Conservation (phyloP, 495 filamentous ascomycete genomes). For the Penicillium parvum region DNA sequence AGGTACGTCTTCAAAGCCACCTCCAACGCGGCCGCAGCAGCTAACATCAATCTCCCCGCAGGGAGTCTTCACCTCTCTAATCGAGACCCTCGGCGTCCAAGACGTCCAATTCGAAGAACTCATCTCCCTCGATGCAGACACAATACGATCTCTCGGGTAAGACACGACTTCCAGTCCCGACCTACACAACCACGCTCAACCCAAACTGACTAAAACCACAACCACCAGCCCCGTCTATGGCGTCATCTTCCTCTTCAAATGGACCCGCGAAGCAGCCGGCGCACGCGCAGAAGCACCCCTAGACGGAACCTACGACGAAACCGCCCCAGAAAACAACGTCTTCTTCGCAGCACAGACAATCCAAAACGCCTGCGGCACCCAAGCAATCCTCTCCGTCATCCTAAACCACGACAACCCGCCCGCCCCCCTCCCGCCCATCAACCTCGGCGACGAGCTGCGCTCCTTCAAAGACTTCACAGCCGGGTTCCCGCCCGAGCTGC, state of each 20-base stretch:
- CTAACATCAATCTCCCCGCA: slow-evolving; percentile 37
- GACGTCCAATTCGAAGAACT: slow-evolving; percentile 97
- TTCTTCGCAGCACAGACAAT: slow-evolving; percentile 99
- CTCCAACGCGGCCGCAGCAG: not conserved
- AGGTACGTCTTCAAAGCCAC: slow-evolving; percentile 48
- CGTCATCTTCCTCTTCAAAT: slow-evolving; percentile 99
- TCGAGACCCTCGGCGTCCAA: slow-evolving; percentile 86
- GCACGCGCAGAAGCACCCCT: slow-evolving; percentile 55
- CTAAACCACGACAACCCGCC: slow-evolving; percentile 66
- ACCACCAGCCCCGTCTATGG: slow-evolving; percentile 87
- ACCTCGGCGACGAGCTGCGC: slow-evolving; percentile 56
- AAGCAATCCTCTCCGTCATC: slow-evolving; percentile 88
- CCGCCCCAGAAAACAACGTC: slow-evolving; percentile 60
- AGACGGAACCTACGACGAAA: slow-evolving; percentile 75
- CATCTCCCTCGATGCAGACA: slow-evolving; percentile 78
- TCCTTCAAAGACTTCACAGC: slow-evolving; percentile 91
- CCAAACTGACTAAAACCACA: slow-evolving; percentile 11
- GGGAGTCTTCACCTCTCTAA: slow-evolving; percentile 95
- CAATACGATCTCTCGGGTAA: slow-evolving; percentile 64
- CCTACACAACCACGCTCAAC: not conserved
- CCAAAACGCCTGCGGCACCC: slow-evolving; percentile 98
- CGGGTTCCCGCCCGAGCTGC: slow-evolving; percentile 75
- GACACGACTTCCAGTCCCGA: not conserved
- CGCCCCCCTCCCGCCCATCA: slow-evolving; percentile 14
- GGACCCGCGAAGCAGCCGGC: slow-evolving; percentile 68